Percentiles rank a stretch among this genome's conserved stretches.
Conservation (phyloP, 1,284 basidiomycete species). For the Hymenochaete sp. region DNA sequence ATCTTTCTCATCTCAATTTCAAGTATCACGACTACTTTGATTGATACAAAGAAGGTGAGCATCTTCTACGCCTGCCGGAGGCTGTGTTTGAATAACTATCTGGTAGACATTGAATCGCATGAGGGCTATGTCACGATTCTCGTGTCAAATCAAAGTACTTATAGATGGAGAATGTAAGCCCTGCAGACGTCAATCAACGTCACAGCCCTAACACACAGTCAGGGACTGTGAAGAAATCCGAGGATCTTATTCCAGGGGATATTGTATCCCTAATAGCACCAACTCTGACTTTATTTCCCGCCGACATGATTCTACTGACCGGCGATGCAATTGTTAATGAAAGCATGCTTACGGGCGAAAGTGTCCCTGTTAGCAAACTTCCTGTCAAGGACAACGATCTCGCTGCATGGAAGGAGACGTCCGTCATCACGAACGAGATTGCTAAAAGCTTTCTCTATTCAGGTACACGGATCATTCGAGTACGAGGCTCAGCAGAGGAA, state of each 20-base stretch:
- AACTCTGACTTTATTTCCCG: constrained; percentile 72
- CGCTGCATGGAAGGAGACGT: constrained; percentile 57
- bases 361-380: constrained; percentile 85
- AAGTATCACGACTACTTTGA: constrained; percentile 79
- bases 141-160: constrained; percentile 71
- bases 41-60: constrained; percentile 84
- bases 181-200: constrained; percentile 9
- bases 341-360: constrained; percentile 97
- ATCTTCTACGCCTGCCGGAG: neutral
- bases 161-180: constrained; percentile 66
- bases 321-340: constrained; percentile 98
- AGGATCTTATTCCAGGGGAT: constrained; percentile 87
- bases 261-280: constrained; percentile 82
- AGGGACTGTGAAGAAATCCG: constrained; percentile 74
- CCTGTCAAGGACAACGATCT: constrained; percentile 71
- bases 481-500: constrained; percentile 59
- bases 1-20: constrained; percentile 88
- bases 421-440: constrained; percentile 61
- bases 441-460: constrained; percentile 86
- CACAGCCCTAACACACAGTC: constrained; percentile 3
- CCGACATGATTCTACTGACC: constrained; percentile 86
- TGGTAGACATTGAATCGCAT: constrained; percentile 82
- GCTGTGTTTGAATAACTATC: neutral
- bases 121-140: constrained; percentile 94
- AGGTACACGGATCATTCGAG: constrained; percentile 88